Conservation (phyloP, 768 basidiomycete genomes). For the Kwoniella dendrophila region DNA sequence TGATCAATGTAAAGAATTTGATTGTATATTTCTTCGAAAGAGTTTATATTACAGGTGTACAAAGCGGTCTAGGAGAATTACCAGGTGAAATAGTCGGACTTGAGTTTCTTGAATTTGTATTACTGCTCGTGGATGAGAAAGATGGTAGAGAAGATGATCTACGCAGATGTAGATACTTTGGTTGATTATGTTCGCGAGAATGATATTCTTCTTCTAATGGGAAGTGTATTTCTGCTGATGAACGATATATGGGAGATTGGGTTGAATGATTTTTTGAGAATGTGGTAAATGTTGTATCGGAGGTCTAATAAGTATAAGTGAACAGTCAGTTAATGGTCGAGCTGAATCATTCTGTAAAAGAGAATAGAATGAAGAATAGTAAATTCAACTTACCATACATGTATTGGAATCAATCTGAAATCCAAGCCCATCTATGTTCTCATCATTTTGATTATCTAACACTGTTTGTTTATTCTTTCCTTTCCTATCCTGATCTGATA, state of each 20-base stretch:
- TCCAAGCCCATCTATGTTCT: too few species aligned
- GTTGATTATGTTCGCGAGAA: not conserved
- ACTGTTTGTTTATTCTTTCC: too few species aligned
- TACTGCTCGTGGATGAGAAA: not conserved
- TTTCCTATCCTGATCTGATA: not conserved
- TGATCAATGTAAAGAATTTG: too few species aligned
- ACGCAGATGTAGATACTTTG: conserved; percentile 3
- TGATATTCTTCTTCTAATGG: not conserved
- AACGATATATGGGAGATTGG: not conserved
- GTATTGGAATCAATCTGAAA: too few species aligned
- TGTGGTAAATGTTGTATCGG: too few species aligned
- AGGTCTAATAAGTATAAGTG: too few species aligned
- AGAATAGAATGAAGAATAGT: too few species aligned
- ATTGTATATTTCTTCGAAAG: not conserved
- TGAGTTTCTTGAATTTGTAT: conserved; percentile 5
- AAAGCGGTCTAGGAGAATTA: not conserved
- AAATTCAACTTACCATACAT: too few species aligned
- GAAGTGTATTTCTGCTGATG: not conserved
- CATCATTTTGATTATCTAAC: too few species aligned
- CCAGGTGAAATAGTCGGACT: conserved; percentile 4
- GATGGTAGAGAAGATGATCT: conserved; percentile 21
- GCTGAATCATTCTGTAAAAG: too few species aligned
- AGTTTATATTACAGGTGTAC: not conserved
- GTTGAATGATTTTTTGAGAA: too few species aligned
- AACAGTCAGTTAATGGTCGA: too few species aligned